A percentile compares a stretch with the other conserved stretches of the same genome.
Conservation (phyloP, 139 green algal genomes). For the Eudorina sp. region DNA sequence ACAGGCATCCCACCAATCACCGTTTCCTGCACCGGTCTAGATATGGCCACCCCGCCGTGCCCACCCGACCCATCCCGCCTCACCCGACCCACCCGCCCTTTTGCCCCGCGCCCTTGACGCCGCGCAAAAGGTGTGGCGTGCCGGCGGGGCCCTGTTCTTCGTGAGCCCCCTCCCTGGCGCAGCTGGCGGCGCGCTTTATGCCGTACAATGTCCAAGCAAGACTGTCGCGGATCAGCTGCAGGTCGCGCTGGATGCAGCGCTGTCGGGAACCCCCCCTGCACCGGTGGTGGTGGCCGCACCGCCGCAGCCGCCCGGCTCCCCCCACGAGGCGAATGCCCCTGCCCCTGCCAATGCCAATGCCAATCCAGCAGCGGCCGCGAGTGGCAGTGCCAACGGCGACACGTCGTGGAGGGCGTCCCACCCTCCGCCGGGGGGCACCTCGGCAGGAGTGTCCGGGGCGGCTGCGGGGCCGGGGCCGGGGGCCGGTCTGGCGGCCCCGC, state of each 20-base stretch:
- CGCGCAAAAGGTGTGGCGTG: constrained; percentile 9
- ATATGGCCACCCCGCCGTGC: not conserved
- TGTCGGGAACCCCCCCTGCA: not conserved
- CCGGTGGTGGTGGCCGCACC: too few species aligned
- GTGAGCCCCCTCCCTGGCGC: constrained; percentile 20
- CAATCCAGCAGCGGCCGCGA: too few species aligned
- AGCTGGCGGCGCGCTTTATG: not conserved
- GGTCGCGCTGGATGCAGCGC: constrained; percentile 65
- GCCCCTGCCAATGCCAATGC: too few species aligned
- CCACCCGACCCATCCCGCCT: not conserved
- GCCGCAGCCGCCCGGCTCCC: not conserved
- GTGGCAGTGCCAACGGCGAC: not conserved
- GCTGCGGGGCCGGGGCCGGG: not conserved
- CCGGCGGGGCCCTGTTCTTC: constrained; percentile 17
- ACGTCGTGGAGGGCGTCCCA: not conserved
- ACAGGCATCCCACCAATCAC: not conserved
- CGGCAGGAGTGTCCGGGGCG: too few species aligned
- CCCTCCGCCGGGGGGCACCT: too few species aligned
- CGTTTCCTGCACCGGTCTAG: not conserved
- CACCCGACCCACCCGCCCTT: not conserved
- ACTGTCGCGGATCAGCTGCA: constrained; percentile 80
- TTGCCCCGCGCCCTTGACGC: not conserved
- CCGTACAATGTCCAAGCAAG: constrained; percentile 68
- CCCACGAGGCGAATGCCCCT: too few species aligned
- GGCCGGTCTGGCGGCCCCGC: not conserved